A percentile compares a stretch with the other conserved stretches of the same genome.
phyloP scores from a whole-genome alignment of 2,329 filamentous ascomycete species.

The Alternaria sp. region DNA sequence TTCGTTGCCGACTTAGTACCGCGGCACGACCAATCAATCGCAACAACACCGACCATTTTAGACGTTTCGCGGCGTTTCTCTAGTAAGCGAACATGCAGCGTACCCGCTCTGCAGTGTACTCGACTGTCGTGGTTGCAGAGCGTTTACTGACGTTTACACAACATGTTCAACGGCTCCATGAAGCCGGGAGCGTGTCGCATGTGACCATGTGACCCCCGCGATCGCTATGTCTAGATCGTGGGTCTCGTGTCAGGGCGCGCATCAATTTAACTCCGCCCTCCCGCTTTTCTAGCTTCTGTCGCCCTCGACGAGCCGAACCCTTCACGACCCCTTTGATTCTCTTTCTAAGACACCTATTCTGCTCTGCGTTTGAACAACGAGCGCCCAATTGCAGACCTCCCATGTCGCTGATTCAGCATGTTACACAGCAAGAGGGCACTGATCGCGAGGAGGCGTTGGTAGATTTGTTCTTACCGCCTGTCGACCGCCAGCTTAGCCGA shows the following conservation, averaged over 20 bases:
- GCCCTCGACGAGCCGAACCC: slow-evolving; percentile 10
- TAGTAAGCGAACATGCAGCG: slow-evolving; percentile 21
- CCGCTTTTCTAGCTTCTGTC: slow-evolving; percentile 19
- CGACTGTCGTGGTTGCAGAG: slow-evolving; percentile 3
- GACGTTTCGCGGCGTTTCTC: slow-evolving; percentile 21
- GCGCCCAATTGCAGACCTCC: slow-evolving; percentile 18
- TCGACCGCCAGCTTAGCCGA: slow-evolving; percentile 43
- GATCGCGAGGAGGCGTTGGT: slow-evolving; percentile 56
- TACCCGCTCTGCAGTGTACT: slow-evolving; percentile 13
- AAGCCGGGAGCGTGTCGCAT: slow-evolving; percentile 9
- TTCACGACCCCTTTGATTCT: slow-evolving; percentile 9
- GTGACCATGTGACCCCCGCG: slow-evolving; percentile 24
- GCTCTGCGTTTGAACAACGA: slow-evolving; percentile 21
- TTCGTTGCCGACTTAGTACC: not conserved
- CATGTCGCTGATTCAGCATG: slow-evolving; percentile 64
- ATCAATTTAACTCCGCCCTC: slow-evolving; percentile 25
- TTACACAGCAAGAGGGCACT: slow-evolving; percentile 59
- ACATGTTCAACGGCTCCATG: slow-evolving; percentile 2
- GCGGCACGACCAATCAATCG: slow-evolving; percentile 14
- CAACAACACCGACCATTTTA: slow-evolving; percentile 10
- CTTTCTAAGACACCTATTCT: slow-evolving; percentile 4
- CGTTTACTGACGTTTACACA: slow-evolving; percentile 7
- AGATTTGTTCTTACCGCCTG: slow-evolving; percentile 47
- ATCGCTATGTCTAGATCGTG: slow-evolving; percentile 22
- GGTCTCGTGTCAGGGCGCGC: slow-evolving; percentile 25